phyloP scores from a whole-genome alignment of 2,329 filamentous ascomycete genomes.

The Dryadomyces quercivorus region DNA sequence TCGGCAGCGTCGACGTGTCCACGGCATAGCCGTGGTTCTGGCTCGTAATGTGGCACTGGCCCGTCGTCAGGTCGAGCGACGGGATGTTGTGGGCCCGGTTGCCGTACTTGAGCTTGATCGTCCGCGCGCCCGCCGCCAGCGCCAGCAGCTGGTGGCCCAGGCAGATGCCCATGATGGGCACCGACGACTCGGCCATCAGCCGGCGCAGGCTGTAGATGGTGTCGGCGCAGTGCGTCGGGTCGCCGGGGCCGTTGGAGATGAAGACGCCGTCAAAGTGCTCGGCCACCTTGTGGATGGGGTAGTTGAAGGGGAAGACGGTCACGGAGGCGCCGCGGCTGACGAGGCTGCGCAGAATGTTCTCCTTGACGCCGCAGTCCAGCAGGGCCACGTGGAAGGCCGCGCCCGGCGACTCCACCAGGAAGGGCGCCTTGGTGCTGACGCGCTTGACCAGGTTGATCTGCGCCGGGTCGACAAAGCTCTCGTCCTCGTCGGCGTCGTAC shows the following conservation, averaged over 20 bases:
- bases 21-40: conserved; percentile 99
- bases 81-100: conserved; percentile 99
- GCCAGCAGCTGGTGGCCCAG: conserved; percentile 93
- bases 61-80: conserved; percentile 83
- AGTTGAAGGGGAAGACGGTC: conserved; percentile 92
- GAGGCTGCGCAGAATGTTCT: conserved; percentile 95
- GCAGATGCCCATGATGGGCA: conserved; percentile 96
- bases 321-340: conserved; percentile 85
- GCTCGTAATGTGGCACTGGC: conserved; percentile 95
- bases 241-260: conserved; percentile 97
- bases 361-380: conserved; percentile 97
- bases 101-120: conserved; percentile 97
- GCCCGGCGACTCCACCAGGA: conserved; percentile 77
- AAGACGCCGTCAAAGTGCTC: conserved; percentile 98
- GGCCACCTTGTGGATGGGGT: conserved; percentile 95
- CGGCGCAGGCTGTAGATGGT: conserved; percentile 87
- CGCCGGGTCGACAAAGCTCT: conserved; percentile 87
- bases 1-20: conserved; percentile 67
- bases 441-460: conserved; percentile 94
- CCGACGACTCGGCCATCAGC: conserved; percentile 80
- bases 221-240: conserved; percentile 91
- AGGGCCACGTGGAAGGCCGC: conserved; percentile 85
- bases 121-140: conserved; percentile 75
- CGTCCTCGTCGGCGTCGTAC: conserved; percentile 96
- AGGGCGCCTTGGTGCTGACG: conserved; percentile 96